These are phyloP conservation scores for Colletotrichum aenigma DNA, from an alignment of 2,329 filamentous ascomycete species.

Conservation along the genomic window DNA sequence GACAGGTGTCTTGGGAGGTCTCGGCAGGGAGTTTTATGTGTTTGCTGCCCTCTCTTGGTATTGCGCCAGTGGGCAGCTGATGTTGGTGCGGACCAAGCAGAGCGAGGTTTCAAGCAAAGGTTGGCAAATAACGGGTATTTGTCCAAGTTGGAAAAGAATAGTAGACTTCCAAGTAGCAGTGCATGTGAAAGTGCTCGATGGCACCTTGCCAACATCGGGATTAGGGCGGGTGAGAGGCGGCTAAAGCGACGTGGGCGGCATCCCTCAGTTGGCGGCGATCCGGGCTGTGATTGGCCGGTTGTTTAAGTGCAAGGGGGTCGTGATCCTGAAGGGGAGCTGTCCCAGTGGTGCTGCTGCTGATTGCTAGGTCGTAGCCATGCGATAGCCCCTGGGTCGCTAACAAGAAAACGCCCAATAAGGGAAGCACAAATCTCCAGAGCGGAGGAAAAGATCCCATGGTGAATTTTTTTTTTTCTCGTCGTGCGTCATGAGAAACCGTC, in stretches of 20 bases:
- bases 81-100: background rate
- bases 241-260: background rate
- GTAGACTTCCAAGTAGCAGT: background rate
- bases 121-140: background rate
- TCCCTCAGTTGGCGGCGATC: background rate
- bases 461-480: background rate
- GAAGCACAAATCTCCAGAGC: background rate
- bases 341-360: background rate
- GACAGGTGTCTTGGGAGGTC: background rate
- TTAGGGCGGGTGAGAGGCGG: conserved; percentile 4
- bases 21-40: background rate
- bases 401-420: background rate
- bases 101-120: background rate
- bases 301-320: conserved; percentile 7
- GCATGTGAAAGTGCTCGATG: conserved; percentile 5
- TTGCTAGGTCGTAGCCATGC: background rate
- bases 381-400: background rate
- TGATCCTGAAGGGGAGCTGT: conserved; percentile 1
- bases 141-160: background rate
- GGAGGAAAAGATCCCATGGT: background rate
- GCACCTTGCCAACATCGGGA: background rate
- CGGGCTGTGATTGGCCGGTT: background rate
- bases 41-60: background rate
- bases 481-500: background rate
- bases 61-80: background rate